A percentile compares a stretch with the other conserved stretches of the same genome.
Conservation (phyloP, 2,329 filamentous ascomycete species). For the Epichloe bromicola region DNA sequence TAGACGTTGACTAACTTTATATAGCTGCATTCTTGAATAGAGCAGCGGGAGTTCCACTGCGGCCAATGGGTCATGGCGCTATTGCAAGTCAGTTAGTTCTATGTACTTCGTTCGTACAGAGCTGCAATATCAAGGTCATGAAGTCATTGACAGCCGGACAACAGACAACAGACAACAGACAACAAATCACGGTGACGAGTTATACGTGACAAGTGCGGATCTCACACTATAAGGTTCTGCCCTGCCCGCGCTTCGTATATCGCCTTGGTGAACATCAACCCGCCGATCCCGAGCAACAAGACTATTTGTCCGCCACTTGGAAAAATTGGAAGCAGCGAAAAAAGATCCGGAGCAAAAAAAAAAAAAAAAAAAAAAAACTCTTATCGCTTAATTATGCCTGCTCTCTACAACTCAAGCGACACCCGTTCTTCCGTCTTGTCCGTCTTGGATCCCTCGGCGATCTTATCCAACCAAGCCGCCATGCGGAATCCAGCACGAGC, state of each 20-base stretch:
- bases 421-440: constrained; percentile 11
- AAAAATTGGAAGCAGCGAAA: neutral
- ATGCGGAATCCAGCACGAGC: constrained; percentile 57
- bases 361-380: neutral
- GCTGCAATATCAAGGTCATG: no score
- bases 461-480: constrained; percentile 52
- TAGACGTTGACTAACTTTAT: no score
- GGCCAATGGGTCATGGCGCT: no score
- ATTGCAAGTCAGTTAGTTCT: no score
- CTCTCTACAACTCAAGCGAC: constrained; percentile 18
- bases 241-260: neutral
- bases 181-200: no score
- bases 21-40: neutral
- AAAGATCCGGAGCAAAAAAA: neutral
- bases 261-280: neutral
- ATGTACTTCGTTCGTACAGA: no score
- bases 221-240: neutral
- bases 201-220: no score
- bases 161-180: no score
- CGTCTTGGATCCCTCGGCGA: constrained; percentile 29
- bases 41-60: neutral
- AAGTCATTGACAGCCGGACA: no score
- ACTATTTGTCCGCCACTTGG: neutral
- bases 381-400: neutral
- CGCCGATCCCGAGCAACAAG: no score